Evolutionary conservation across 1,139 yeast genomes (phyloP), one percentile per base, ranked within the genome.

Genomic region (Waltiozyma sp.): DNA sequence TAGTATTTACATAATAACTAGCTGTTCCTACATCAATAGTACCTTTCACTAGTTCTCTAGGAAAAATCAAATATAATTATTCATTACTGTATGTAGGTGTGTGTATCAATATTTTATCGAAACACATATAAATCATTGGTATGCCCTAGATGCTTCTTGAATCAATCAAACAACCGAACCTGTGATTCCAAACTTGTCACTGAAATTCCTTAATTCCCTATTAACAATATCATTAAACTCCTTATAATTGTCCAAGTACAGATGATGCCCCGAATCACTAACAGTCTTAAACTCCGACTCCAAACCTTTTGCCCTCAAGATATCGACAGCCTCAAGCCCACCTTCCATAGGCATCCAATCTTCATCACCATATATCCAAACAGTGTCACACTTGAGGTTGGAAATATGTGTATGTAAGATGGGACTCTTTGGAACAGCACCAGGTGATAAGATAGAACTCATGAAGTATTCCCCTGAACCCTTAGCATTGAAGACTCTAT

Each of bases 381-480:
- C 51, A 46, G 79, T 64, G 42, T 77, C 72, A 53, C 80, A 76
- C 9, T 64, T 58, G 15, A 75, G 60, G 31, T 67, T 62, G 37
- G 73, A 69, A 7, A 80, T 59, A 7, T 74, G 71, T 14, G 73
- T 72, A 14, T 73, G 64, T 41, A 83, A 61, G 9, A 31, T 31
- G 0, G 91, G 86, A 41, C 63, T 61, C 48, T 88, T 66, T 1
- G 91, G 87, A 40, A 76, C 73, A 1, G 87, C 93, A 4, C 91
- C 93, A 11, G 89, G 86, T 1, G 80, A 80, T 23, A 83, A 61
- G 15, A 80, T 64, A 56, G 74, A 80, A 49, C 80, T 78, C 49
- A 83, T 63, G 74, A 81, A 73, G 57, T 83, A 83, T 58, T 83
- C 93, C 4, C 91, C 91, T 1, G 83, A 77, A 1, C 91, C 93